Evolutionary conservation across 805 yeast species (phyloP).

Genomic region (Candida pseudoglaebosa): DNA sequence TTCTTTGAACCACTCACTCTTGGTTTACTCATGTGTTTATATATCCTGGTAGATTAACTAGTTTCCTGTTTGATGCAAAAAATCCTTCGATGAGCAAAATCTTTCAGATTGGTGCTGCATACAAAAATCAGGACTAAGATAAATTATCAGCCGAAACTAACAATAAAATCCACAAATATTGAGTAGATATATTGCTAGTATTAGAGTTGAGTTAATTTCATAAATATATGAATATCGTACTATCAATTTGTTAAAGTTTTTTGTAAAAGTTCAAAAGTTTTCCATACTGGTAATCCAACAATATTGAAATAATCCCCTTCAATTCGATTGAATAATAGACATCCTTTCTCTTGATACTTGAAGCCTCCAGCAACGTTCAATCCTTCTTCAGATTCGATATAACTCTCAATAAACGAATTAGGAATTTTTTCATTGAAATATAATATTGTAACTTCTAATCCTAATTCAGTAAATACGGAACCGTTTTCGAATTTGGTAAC

Average conservation of each 20-base stretch:
- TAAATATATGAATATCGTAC: background rate
- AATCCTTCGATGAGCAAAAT: slow-evolving; percentile 1
- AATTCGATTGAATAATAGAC: slow-evolving; percentile 55
- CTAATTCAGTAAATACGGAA: background rate
- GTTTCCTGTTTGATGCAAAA: background rate
- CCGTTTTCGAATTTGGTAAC: slow-evolving; percentile 16
- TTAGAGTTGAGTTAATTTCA: too few relatives aligned
- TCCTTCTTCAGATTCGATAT: slow-evolving; percentile 73
- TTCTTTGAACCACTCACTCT: background rate
- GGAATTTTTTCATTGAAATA: slow-evolving; percentile 44
- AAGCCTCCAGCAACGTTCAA: slow-evolving; percentile 88
- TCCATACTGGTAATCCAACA: slow-evolving; percentile 78
- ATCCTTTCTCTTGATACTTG: slow-evolving; percentile 72
- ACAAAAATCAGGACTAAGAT: slow-evolving; percentile 8
- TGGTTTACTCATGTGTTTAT: background rate
- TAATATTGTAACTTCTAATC: slow-evolving; percentile 35
- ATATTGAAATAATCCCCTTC: slow-evolving; percentile 83
- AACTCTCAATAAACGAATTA: slow-evolving; percentile 54
- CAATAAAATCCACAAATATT: background rate
- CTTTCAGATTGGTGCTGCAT: slow-evolving; percentile 5
- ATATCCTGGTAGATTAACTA: too few relatives aligned
- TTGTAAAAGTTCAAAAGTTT: slow-evolving; percentile 46
- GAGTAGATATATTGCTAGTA: too few relatives aligned
- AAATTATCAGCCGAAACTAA: background rate
- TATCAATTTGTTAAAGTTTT: slow-evolving; percentile 9